These are phyloP conservation scores for Trifolium subterraneum DNA, from an alignment of 306 rosid species.

Conservation along the genomic window DNA sequence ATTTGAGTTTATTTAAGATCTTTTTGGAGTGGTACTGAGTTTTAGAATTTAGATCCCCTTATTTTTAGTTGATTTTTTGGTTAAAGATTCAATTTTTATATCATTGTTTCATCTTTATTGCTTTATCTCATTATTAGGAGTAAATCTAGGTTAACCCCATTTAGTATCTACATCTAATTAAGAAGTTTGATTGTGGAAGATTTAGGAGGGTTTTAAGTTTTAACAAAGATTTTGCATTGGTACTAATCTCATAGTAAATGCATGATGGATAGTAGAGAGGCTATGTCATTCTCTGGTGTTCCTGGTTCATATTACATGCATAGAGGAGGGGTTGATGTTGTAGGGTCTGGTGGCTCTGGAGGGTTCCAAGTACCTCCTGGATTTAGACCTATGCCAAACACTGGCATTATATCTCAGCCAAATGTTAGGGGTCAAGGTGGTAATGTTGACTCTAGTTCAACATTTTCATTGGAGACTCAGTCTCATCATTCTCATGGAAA, in stretches of 20 bases:
- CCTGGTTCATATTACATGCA: slow-evolving; percentile 82
- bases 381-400: slow-evolving; percentile 69
- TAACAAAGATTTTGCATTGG: slow-evolving; percentile 31
- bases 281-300: slow-evolving; percentile 86
- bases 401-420: slow-evolving; percentile 62
- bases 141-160: slow-evolving; percentile 39
- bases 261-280: slow-evolving; percentile 99
- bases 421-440: slow-evolving; percentile 58
- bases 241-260: slow-evolving; percentile 64
- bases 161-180: slow-evolving; percentile 28
- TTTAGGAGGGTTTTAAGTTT: slow-evolving; percentile 31
- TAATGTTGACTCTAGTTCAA: slow-evolving; percentile 57
- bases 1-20: slow-evolving; percentile 28
- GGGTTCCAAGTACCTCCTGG: slow-evolving; percentile 73
- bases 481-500: slow-evolving; percentile 49
- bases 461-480: slow-evolving; percentile 63
- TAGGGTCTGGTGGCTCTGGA: slow-evolving; percentile 70
- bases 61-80: slow-evolving; percentile 34
- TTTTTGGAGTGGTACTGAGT: slow-evolving; percentile 44
- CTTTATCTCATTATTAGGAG: slow-evolving; percentile 25
- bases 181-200: slow-evolving; percentile 30
- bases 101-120: slow-evolving; percentile 31
- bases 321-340: slow-evolving; percentile 64
- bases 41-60: slow-evolving; percentile 31
- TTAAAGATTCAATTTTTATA: slow-evolving; percentile 38